Evolutionary conservation across 169 alveolate species (phyloP), one percentile per base, ranked within the genome.

Genomic region (Cryptosporidium bovis): DNA sequence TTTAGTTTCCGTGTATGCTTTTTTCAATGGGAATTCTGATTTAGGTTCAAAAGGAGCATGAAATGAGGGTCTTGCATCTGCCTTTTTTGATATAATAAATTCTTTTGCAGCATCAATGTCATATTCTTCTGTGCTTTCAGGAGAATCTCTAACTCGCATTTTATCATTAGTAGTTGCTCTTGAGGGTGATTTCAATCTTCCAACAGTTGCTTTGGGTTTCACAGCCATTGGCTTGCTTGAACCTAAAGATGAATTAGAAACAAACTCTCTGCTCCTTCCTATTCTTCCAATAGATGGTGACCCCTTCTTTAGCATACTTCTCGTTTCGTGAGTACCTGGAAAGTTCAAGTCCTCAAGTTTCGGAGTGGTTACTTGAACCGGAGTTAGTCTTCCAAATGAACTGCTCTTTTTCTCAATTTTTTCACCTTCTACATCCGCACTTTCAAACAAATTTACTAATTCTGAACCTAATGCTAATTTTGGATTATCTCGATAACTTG

Each of bases 141-240:
- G n/a, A 31, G 66, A 48, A 3, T 40, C 10, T 40, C 10, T 40
- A 8, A 40, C 48, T 16, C 83, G 16, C 83, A 69, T 69, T 56
- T 20, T 27, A 33, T 69, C 83, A 31, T n/a, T 69, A 15, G 51
- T 5, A 2, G 83, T 69, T 53, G 51, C 15, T 69, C 44, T 69
- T 10, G 68, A 51, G 53, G 83, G 83, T 1, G 67, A 33, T 69
- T 31, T 51, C 27, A 69, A 51, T 64, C 83, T 69, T 6, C 83
- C 83, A 51, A 69, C 83, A 2, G 67, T 55, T 3, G 40, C 83
- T 18, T 51, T 18, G 16, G 83, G 83, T 44, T 53, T 69, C 4
- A 51, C 15, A 27, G n/a, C 64, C 64, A 12, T 40, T 8, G 4
- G 48, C 10, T 8, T 40, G 48, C 1, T 8, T 8, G 48, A 8